Conservation (phyloP, 257 asterid genomes). For the Vinca minor region DNA sequence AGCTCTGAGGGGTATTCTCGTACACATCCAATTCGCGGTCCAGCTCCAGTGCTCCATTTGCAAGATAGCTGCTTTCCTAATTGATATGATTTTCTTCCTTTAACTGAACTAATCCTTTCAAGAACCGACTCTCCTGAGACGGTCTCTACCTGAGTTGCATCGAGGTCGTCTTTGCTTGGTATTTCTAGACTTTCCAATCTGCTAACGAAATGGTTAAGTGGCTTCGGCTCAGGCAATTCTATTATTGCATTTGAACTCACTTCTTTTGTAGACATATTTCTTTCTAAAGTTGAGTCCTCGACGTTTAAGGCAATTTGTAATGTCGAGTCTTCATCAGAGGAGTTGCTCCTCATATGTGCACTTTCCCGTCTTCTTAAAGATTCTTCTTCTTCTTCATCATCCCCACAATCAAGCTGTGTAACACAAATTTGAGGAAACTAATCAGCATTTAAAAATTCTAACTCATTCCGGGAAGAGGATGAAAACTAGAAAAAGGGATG, state of each 20-base stretch:
- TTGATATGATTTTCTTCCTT: conserved; percentile 52
- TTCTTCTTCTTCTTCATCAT: conserved; percentile 53
- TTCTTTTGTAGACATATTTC: conserved; percentile 21
- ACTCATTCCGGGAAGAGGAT: not conserved
- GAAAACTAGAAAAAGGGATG: not conserved
- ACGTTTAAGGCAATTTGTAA: conserved; percentile 26
- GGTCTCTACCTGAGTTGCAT: conserved; percentile 27
- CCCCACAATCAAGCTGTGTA: conserved; percentile 52
- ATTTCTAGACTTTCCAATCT: conserved; percentile 44
- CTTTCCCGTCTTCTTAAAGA: conserved; percentile 30
- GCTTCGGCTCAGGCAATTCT: conserved; percentile 19
- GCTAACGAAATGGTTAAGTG: conserved; percentile 19
- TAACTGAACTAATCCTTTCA: conserved; percentile 56
- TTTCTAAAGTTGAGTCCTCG: conserved; percentile 24
- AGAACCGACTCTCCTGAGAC: conserved; percentile 47
- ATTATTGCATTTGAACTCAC: conserved; percentile 13
- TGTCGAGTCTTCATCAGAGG: conserved; percentile 58
- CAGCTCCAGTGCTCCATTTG: conserved; percentile 93
- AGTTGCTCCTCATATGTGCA: conserved; percentile 37
- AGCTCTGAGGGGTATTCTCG: conserved; percentile 76
- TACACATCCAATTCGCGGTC: conserved; percentile 76
- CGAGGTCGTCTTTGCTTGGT: conserved; percentile 39
- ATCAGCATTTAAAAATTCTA: conserved; percentile 17
- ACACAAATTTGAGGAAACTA: conserved; percentile 7
- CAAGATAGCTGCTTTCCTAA: conserved; percentile 62